Evolutionary conservation across 2,329 filamentous ascomycete genomes (phyloP), one percentile per base, ranked within the genome.

Genomic region (Microsporum canis): DNA sequence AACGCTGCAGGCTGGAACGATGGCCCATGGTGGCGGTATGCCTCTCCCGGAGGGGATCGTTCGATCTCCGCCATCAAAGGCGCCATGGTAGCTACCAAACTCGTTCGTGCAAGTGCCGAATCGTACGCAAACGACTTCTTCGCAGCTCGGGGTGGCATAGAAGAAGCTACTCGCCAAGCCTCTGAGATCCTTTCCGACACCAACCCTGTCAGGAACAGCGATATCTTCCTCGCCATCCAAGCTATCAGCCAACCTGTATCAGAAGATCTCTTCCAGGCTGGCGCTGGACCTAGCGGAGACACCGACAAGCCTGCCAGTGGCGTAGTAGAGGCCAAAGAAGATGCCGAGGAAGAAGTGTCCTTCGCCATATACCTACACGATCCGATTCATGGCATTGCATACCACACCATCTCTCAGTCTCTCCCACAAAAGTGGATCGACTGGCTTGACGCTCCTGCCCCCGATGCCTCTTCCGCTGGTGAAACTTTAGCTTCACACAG

Each of bases 191-290:
- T 95, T 45, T 90, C 84, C 74, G 89, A 95, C 72, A 83, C 81
- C 47, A 97, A 96, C 72, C 92, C 94, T 0, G 90, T 95, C 10
- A 84, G 94, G 61, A 95, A 88, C 70, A 95, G 89, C 62, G 90
- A 99, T 72, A 88, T 99, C 65, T 99, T 99, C 81, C 80, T 99
- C 36, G 85, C 91, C n/a, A 86, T 99, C 38, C 94, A 99, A 76
- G 90, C 94, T 7, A 84, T 97, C 68, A 81, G 79, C 58, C 82
- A 88, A 65, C 80, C 84, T 6, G 77, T 77, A 0, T 84, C 88
- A 63, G 77, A 80, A 61, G 82, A 84, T 0, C 78, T 95, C 1
- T 96, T 96, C 71, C 76, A 75, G 77, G 84, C 66, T 75, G 38
- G 55, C 0, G 38, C 55, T 10, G 83, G 70, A 73, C 80, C 67